Evolutionary conservation across 2,329 filamentous ascomycete species (phyloP).

Genomic region (Clarireedia homoeocarpa): DNA sequence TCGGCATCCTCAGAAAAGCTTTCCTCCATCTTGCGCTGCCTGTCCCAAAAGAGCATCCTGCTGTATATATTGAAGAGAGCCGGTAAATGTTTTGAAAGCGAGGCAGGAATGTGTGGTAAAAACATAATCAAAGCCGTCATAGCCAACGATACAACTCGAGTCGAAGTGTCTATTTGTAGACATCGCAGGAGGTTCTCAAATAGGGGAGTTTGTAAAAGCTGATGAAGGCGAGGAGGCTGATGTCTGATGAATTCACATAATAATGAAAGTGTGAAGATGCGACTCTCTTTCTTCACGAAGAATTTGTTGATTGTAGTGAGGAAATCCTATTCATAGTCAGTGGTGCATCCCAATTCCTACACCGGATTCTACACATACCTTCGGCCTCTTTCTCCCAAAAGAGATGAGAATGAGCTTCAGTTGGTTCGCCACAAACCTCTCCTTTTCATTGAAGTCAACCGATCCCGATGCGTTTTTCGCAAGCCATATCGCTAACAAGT

Average conservation of each 20-base stretch:
- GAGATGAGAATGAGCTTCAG: conserved; percentile 38
- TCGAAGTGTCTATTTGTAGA: conserved; percentile 70
- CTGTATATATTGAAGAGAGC: conserved; percentile 77
- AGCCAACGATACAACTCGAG: conserved; percentile 66
- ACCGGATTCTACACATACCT: conserved; percentile 32
- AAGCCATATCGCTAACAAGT: conserved; percentile 50
- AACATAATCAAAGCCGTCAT: conserved; percentile 74
- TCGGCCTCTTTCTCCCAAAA: conserved; percentile 60
- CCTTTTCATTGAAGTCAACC: conserved; percentile 36
- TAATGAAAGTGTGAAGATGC: conserved; percentile 57
- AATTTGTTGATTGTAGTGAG: conserved; percentile 58
- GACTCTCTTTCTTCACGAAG: conserved; percentile 55
- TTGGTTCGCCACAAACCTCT: conserved; percentile 35
- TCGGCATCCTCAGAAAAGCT: conserved; percentile 10
- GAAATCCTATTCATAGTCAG: conserved; percentile 45
- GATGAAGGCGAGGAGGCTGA: conserved; percentile 72
- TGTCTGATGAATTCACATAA: conserved; percentile 66
- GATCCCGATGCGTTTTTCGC: conserved; percentile 35
- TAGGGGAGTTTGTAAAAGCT: conserved; percentile 61
- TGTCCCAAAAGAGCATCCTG: conserved; percentile 70
- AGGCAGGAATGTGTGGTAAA: conserved; percentile 70
- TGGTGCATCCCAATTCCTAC: background rate
- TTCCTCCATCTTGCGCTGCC: conserved; percentile 21
- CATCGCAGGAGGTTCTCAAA: conserved; percentile 66
- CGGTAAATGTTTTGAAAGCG: conserved; percentile 59